Conservation (phyloP, 2,329 filamentous ascomycete species). For the Apiospora malaysiana region DNA sequence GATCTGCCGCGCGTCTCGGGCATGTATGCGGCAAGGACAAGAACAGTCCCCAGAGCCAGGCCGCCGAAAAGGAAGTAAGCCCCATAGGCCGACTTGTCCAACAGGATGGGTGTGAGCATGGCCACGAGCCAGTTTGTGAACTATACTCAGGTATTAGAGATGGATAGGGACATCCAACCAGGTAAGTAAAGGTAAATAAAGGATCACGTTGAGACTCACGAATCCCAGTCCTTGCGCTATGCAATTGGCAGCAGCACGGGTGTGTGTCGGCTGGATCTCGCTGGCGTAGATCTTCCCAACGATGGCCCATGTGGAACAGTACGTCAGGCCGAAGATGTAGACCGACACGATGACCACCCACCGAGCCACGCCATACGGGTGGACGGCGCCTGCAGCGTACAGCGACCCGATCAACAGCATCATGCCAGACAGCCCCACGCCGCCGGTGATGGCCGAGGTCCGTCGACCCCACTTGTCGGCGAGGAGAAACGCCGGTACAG, state of each 20-base stretch:
- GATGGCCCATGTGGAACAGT: slow-evolving; percentile 58
- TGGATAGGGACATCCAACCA: background rate
- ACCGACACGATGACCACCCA: slow-evolving; percentile 59
- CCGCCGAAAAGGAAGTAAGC: slow-evolving; percentile 54
- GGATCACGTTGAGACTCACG: slow-evolving; percentile 25
- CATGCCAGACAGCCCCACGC: slow-evolving; percentile 51
- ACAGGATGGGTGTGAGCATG: slow-evolving; percentile 32
- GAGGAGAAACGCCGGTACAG: slow-evolving; percentile 60
- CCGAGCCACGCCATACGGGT: slow-evolving; percentile 45
- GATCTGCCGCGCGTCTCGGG: slow-evolving; percentile 55
- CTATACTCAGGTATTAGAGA: slow-evolving; percentile 25
- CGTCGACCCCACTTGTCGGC: slow-evolving; percentile 64
- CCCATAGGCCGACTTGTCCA: slow-evolving; percentile 45
- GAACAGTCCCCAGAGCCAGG: slow-evolving; percentile 44
- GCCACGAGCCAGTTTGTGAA: slow-evolving; percentile 50
- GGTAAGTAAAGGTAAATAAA: background rate
- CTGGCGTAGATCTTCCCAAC: slow-evolving; percentile 61
- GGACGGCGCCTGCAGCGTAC: slow-evolving; percentile 54
- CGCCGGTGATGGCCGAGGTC: slow-evolving; percentile 59
- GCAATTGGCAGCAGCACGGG: slow-evolving; percentile 59
- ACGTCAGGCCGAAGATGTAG: slow-evolving; percentile 55
- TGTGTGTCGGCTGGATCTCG: slow-evolving; percentile 63
- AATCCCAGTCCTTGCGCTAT: slow-evolving; percentile 49
- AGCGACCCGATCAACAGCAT: slow-evolving; percentile 61
- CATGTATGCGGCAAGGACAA: slow-evolving; percentile 51